Base-by-base conservation (phyloP, 768 basidiomycete genomes). In the Gymnopilus dilepis region DNA sequence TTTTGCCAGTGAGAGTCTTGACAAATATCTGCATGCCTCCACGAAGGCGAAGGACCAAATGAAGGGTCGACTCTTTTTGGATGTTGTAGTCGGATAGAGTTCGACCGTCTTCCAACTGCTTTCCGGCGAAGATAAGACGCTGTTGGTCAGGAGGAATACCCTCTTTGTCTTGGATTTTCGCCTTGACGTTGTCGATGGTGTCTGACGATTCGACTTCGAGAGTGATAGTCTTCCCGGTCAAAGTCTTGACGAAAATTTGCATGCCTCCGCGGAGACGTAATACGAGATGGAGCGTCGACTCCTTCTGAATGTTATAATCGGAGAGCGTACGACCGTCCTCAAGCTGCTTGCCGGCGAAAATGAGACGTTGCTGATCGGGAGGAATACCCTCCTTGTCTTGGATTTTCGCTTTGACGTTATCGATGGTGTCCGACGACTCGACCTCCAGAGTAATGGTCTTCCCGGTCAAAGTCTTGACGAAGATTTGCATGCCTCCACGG, bases 381-480 rank as follows among this genome's bases (percentile, higher is more conserved):
- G 90, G 90, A 30, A 92, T 92, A 0, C 91, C 91, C 63, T 91
- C 91, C 75, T 90, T 91, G 70, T 92, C 90, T 66, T 91, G 90
- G 19, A 92, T 91, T 79, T 90, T 90, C 2, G 88, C 83, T 74
- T 89, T 90, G 22, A 95, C 93, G 66, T 95, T 94, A 72, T 96
- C 94, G 69, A 97, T 95, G 12, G 94, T 95, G 73, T 95, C 93
- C 0, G 90, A 93, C 0, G 94, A 95, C 76, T 96, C 94, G 43
- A 96, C 95, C 72, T 97, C 95, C 17, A 96, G 74, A 1, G 94
- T 96, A 69, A 97, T 97, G 1, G 94, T 95, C 81, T 95, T 95
- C 31, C 93, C 93, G 0, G 92, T 95, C 21, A 94, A 75, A 0
- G 91, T 92, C 82, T 94, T 94, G 33, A 94, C 91, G 61, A 94